Percentiles rank a stretch among this genome's conserved stretches.
phyloP scores from a whole-genome alignment of 2,329 filamentous ascomycete species.

The Aspergillus sp. region DNA sequence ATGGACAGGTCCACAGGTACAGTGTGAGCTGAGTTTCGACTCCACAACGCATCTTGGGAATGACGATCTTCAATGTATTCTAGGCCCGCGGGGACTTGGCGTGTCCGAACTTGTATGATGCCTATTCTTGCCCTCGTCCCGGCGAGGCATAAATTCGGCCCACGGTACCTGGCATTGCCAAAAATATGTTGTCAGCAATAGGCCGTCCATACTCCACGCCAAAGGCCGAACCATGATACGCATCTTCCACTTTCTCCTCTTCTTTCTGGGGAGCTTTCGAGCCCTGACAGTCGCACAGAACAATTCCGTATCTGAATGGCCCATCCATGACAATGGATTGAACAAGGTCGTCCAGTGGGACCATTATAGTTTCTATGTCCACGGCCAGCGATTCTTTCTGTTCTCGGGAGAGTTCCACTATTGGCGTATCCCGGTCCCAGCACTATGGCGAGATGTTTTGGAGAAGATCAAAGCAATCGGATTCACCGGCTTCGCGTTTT shows the following conservation, averaged over 20 bases:
- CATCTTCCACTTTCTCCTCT: slow-evolving; percentile 12
- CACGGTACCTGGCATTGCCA: not conserved
- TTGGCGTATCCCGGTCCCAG: slow-evolving; percentile 56
- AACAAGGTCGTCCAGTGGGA: slow-evolving; percentile 57
- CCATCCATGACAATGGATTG: slow-evolving; percentile 53
- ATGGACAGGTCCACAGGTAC: not conserved
- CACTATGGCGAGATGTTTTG: slow-evolving; percentile 56
- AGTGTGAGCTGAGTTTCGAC: not conserved
- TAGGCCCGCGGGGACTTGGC: slow-evolving; percentile 1
- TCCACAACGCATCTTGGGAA: slow-evolving; percentile 4
- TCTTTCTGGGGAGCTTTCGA: slow-evolving; percentile 19
- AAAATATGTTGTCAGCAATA: not conserved
- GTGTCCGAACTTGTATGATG: not conserved
- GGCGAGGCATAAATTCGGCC: slow-evolving; percentile 9
- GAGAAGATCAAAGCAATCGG: slow-evolving; percentile 58
- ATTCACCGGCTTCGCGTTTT: slow-evolving; percentile 55
- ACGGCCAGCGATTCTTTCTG: slow-evolving; percentile 57
- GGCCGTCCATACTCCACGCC: not conserved
- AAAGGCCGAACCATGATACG: slow-evolving; percentile 19
- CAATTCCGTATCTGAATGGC: slow-evolving; percentile 43
- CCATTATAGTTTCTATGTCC: slow-evolving; percentile 57
- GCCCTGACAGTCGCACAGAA: slow-evolving; percentile 22
- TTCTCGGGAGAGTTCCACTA: slow-evolving; percentile 62
- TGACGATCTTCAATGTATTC: slow-evolving; percentile 6
- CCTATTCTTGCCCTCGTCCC: not conserved